These are phyloP conservation scores for Collybia nuda DNA, from an alignment of 768 basidiomycete genomes.

Conservation along the genomic window DNA sequence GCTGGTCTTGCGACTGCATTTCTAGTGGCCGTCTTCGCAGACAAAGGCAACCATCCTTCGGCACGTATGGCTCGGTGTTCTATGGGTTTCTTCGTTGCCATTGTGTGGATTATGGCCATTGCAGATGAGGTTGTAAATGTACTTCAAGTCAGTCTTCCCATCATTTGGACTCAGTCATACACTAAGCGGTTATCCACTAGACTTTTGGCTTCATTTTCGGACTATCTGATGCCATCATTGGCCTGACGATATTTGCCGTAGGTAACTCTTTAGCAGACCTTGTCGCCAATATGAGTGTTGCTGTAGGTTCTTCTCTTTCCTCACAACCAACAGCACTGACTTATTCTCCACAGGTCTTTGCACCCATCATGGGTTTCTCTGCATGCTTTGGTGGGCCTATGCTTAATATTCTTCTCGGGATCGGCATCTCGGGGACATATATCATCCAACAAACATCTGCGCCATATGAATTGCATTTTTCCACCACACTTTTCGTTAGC, in stretches of 20 bases:
- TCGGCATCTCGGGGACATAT: constrained; percentile 90
- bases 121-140: constrained; percentile 95
- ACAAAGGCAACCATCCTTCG: constrained; percentile 54
- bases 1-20: constrained; percentile 54
- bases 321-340: background rate
- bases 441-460: constrained; percentile 64
- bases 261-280: constrained; percentile 97
- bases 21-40: constrained; percentile 59
- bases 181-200: constrained; percentile 37
- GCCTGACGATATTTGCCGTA: constrained; percentile 93
- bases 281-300: constrained; percentile 95
- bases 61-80: constrained; percentile 75
- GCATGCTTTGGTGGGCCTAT: constrained; percentile 94
- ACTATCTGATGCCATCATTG: constrained; percentile 95
- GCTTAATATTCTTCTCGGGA: constrained; percentile 88
- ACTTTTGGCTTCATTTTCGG: constrained; percentile 94
- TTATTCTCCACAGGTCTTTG: constrained; percentile 57
- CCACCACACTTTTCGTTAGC: constrained; percentile 82
- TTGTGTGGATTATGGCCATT: constrained; percentile 98
- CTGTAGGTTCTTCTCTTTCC: constrained; percentile 46
- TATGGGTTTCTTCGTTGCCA: constrained; percentile 87
- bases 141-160: constrained; percentile 58
- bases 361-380: constrained; percentile 92
- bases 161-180: background rate
- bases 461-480: constrained; percentile 76